Percentiles rank a stretch among this genome's conserved stretches.
phyloP scores from a whole-genome alignment of 2,329 filamentous ascomycete species.

The Lecanoromycetidae sp. region DNA sequence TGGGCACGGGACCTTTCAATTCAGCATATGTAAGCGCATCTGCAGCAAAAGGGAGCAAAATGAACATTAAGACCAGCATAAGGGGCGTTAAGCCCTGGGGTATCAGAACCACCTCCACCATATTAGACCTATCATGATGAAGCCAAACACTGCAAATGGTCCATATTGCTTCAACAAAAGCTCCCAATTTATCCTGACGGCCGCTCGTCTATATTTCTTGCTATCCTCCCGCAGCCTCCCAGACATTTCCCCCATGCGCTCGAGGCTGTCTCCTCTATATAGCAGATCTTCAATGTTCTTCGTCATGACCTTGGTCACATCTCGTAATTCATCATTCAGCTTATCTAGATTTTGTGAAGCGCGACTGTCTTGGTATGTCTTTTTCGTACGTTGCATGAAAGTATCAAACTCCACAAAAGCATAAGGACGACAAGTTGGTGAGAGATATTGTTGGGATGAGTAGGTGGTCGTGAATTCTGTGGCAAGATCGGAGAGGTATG shows the following conservation, averaged over 20 bases:
- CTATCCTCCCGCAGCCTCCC: constrained; percentile 79
- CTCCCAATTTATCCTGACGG: constrained; percentile 96
- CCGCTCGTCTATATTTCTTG: constrained; percentile 84
- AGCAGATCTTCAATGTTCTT: constrained; percentile 98
- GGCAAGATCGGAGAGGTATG: constrained; percentile 86
- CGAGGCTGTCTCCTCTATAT: constrained; percentile 85
- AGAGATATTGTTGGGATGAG: constrained; percentile 58
- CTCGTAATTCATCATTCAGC: constrained; percentile 90
- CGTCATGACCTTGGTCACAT: constrained; percentile 98
- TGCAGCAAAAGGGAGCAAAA: too few relatives aligned
- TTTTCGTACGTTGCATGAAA: constrained; percentile 85
- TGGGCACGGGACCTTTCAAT: too few relatives aligned
- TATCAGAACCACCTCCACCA: constrained; percentile 82
- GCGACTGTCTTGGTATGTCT: constrained; percentile 84
- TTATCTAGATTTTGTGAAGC: constrained; percentile 88
- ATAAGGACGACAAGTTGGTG: constrained; percentile 70
- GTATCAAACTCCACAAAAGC: constrained; percentile 97
- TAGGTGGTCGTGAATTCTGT: constrained; percentile 86
- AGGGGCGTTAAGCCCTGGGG: too few relatives aligned
- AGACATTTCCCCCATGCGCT: constrained; percentile 94
- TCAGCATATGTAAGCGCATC: too few relatives aligned
- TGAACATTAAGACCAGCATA: too few relatives aligned
- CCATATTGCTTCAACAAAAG: constrained; percentile 89
- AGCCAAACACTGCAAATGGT: constrained; percentile 66
- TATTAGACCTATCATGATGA: constrained; percentile 76